Evolutionary conservation across 2,329 filamentous ascomycete genomes (phyloP).

Genomic region (Lachnellula suecica): DNA sequence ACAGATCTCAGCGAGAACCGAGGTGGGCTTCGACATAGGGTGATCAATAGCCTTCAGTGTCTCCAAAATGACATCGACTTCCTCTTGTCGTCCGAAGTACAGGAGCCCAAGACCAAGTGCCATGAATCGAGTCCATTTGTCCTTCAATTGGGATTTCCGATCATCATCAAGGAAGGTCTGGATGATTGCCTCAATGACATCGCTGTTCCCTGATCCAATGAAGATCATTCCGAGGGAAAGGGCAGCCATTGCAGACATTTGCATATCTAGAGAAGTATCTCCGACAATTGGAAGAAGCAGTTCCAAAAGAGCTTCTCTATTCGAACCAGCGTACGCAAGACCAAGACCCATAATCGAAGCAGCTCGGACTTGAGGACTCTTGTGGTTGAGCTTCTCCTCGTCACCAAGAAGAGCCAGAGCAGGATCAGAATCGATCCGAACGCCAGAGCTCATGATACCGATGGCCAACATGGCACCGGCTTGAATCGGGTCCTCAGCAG

Average conservation of each 20-base stretch:
- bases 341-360: constrained; percentile 95
- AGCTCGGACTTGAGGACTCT: constrained; percentile 75
- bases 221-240: constrained; percentile 87
- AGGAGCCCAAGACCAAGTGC: constrained; percentile 88
- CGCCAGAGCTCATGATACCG: constrained; percentile 93
- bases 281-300: constrained; percentile 82
- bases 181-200: constrained; percentile 89
- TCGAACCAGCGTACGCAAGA: constrained; percentile 89
- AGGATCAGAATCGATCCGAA: constrained; percentile 85
- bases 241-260: constrained; percentile 93
- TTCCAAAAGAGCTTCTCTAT: constrained; percentile 86
- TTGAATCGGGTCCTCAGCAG: constrained; percentile 78
- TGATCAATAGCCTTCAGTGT: constrained; percentile 96
- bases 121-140: constrained; percentile 98
- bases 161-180: constrained; percentile 93
- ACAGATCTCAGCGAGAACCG: constrained; percentile 91
- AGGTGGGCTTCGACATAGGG: constrained; percentile 94
- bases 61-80: constrained; percentile 97
- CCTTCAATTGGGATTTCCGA: constrained; percentile 83
- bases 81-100: constrained; percentile 95
- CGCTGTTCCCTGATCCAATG: constrained; percentile 87
- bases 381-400: constrained; percentile 72
- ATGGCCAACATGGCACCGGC: constrained; percentile 91
- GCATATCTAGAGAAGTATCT: constrained; percentile 85
- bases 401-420: constrained; percentile 85